Base-by-base conservation (phyloP, 306 rosid genomes). In the Rosa chinensis region DNA sequence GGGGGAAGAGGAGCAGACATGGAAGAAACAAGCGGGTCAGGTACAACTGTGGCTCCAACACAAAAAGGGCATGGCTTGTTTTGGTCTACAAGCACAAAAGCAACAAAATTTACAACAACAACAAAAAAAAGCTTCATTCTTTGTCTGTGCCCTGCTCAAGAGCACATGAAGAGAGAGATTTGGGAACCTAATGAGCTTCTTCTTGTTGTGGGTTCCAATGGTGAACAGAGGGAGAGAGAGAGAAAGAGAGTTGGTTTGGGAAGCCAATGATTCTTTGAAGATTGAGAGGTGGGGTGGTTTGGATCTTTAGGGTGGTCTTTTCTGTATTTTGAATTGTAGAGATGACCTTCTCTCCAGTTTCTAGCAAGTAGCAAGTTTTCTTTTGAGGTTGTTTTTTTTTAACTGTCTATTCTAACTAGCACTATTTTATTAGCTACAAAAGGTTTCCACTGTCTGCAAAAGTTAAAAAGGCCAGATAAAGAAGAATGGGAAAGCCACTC, bases 111-210 rank as follows among this genome's bases (percentile, higher is more conserved):
- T 4, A 62, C 35, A 79, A 50, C 35, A 72, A 74, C 13, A 73
- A 73, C 12, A 61, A 80, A 67, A 84, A 86, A 67, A 84, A 80
- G 88, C 73, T 83, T 87, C 92, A 76, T 86, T 85, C 67, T 82
- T 62, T 67, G 21, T 68, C 66, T 53, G 77, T 87, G 81, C 76
- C 66, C n/a, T 62, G 74, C 49, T 49, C 37, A 82, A 63, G 75
- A 43, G 81, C 45, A 72, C 89, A 80, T 79, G 81, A 44, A 82
- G 79, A 85, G 25, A 39, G 56, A 79, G 37, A 50, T 16, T 42
- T 28, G 71, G 70, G 58, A 55, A 74, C 78, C 50, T n/a, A 39
- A 56, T 56, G 63, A 56, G 12, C 35, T 58, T 58, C 35, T 58
- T 10, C 28, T 21, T 56, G 12, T 67, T 75, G 79, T 77, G 84